Base-by-base conservation (phyloP, 164 flowering plant genomes). In the Macadamia integrifolia region DNA sequence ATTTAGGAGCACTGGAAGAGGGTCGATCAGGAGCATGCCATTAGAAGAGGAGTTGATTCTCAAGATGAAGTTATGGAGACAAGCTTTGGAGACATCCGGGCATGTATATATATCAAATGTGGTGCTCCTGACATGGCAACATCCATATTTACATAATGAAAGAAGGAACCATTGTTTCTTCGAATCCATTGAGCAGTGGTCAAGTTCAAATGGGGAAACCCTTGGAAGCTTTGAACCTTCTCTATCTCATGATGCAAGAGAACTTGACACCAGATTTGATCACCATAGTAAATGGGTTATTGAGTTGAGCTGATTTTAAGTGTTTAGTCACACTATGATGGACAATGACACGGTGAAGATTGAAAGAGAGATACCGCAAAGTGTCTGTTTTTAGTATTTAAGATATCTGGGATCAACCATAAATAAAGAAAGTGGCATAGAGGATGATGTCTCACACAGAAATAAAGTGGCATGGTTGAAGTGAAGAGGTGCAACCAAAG, bases 21-120 rank as follows among this genome's bases (percentile, higher is more conserved):
- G 87, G 85, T 42, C 60, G 68, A 50, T 69, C 77, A 0, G 50
- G 81, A 79, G 0, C 78, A 79, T 71, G 86, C 91, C 44, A 60
- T 85, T 31, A 79, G 86, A 76, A 80, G 82, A 70, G 78, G 64
- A 30, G 62, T 78, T 71, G 84, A 75, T 72, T 66, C 59, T 71
- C 60, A n/a, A 42, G 84, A 84, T 69, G 83, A 81, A 67, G 74
- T 82, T 61, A 71, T 87, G 23, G 76, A 76, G 68, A 87, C 87
- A 12, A 75, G 82, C 65, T 78, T 84, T 2, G 70, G 83, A 59
- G 87, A 23, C 23, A 23, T 23, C 23, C 23, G 23, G 23, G 23
- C 23, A 23, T 23, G 75, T 72, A 81, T 85, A 84, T 87, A 87
- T 71, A 71, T 75, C 56, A 82, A 85, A 63, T 81, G 88, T 50